phyloP scores from a whole-genome alignment of 306 rosid genomes.

The Luffa acutangula region DNA sequence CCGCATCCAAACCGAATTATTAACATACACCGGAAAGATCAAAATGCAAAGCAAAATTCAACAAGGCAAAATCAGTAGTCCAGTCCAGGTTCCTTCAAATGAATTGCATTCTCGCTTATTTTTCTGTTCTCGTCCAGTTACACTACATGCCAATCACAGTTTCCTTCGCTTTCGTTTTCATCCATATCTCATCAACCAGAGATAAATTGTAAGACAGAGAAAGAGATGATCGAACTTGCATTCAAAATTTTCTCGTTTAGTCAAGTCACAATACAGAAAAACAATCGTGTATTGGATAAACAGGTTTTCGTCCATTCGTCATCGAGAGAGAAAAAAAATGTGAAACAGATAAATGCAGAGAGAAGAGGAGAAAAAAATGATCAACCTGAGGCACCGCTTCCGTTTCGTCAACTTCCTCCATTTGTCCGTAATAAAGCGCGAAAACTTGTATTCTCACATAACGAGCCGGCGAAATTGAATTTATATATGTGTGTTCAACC shows the following conservation, averaged over 20 bases:
- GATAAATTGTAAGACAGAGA: neutral
- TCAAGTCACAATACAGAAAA: neutral
- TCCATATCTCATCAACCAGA: neutral
- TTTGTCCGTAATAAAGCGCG: neutral
- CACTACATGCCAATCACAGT: neutral
- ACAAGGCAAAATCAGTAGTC: neutral
- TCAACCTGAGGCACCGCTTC: slow-evolving; percentile 77
- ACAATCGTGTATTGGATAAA: neutral
- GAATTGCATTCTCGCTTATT: neutral
- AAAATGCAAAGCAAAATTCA: neutral
- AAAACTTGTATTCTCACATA: neutral
- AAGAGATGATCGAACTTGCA: neutral
- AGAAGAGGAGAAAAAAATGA: slow-evolving; percentile 1
- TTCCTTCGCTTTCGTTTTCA: neutral
- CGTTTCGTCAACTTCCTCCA: slow-evolving; percentile 84
- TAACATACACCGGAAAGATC: neutral
- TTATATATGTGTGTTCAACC: neutral
- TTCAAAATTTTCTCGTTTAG: neutral
- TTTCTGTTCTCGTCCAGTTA: neutral
- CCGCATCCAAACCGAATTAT: neutral
- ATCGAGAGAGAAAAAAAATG: neutral
- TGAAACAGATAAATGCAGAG: neutral
- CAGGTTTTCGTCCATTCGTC: neutral
- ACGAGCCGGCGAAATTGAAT: neutral
- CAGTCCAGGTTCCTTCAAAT: neutral